These are phyloP conservation scores for Rosa chinensis DNA, from an alignment of 306 rosid species.

Conservation along the genomic window DNA sequence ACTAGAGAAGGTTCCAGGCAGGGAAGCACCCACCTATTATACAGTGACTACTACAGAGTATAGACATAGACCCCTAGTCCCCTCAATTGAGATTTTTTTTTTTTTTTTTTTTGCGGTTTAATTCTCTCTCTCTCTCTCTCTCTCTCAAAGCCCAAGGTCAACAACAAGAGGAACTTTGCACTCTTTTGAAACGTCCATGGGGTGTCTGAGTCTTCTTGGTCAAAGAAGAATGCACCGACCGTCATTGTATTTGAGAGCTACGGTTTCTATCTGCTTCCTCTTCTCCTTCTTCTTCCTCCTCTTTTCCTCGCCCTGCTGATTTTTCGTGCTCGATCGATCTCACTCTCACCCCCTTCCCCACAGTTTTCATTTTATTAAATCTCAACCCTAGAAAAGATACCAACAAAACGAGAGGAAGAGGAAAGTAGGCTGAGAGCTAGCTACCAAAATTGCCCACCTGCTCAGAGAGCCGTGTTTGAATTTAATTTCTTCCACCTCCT, in stretches of 20 bases:
- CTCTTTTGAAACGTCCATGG: constrained; percentile 47
- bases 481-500: neutral
- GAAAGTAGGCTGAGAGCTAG: constrained; percentile 4
- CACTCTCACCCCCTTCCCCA: neutral
- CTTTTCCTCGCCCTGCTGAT: constrained; percentile 1
- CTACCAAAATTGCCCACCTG: constrained; percentile 15
- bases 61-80: neutral
- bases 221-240: constrained; percentile 45
- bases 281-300: neutral
- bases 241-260: constrained; percentile 33
- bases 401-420: neutral
- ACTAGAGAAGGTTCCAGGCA: constrained; percentile 32
- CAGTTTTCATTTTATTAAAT: neutral
- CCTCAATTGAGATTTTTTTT: neutral
- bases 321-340: neutral
- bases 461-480: neutral
- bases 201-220: constrained; percentile 28
- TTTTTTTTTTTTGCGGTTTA: neutral
- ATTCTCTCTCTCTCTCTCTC: neutral
- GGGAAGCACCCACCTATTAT: constrained; percentile 21
- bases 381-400: neutral
- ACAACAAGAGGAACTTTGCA: constrained; percentile 28
- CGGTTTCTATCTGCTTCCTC: constrained; percentile 12
- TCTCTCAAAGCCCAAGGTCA: constrained; percentile 35
- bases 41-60: neutral